phyloP scores from a whole-genome alignment of 2,329 filamentous ascomycete genomes.

The Ploettnerulaceae sp. region DNA sequence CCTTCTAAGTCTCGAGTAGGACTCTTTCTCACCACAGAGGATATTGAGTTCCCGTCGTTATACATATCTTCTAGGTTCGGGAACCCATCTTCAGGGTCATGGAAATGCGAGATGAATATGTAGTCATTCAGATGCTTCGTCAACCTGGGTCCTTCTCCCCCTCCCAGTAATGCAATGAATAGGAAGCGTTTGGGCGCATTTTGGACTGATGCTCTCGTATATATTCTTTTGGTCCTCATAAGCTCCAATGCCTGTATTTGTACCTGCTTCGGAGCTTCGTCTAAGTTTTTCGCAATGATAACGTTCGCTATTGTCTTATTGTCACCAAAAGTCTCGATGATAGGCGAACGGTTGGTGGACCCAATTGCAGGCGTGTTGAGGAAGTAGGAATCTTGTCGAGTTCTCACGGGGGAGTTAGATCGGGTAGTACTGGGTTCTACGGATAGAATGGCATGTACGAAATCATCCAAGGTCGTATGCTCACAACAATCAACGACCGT shows the following conservation, averaged over 20 bases:
- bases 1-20: conserved; percentile 15
- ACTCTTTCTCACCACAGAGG: conserved; percentile 33
- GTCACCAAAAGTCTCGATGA: conserved; percentile 37
- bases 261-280: conserved; percentile 66
- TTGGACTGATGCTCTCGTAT: conserved; percentile 69
- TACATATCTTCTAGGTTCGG: conserved; percentile 65
- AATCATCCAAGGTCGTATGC: conserved; percentile 73
- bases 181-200: conserved; percentile 73
- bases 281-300: conserved; percentile 74
- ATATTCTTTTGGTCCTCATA: conserved; percentile 72
- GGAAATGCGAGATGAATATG: conserved; percentile 84
- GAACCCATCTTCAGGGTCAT: conserved; percentile 67
- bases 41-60: conserved; percentile 28
- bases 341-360: conserved; percentile 30
- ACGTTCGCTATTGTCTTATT: conserved; percentile 68
- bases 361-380: conserved; percentile 27
- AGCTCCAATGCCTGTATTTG: conserved; percentile 80
- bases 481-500: conserved; percentile 68
- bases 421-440: conserved; percentile 25
- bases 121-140: conserved; percentile 68
- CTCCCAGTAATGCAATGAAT: conserved; percentile 66
- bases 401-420: conserved; percentile 27
- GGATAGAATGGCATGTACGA: conserved; percentile 59
- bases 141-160: conserved; percentile 45
- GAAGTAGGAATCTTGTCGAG: conserved; percentile 34